Percentiles rank a stretch among this genome's conserved stretches.
Evolutionary conservation across 78 protist genomes (phyloP).

Genomic region (Pigoraptor vietnamica): DNA sequence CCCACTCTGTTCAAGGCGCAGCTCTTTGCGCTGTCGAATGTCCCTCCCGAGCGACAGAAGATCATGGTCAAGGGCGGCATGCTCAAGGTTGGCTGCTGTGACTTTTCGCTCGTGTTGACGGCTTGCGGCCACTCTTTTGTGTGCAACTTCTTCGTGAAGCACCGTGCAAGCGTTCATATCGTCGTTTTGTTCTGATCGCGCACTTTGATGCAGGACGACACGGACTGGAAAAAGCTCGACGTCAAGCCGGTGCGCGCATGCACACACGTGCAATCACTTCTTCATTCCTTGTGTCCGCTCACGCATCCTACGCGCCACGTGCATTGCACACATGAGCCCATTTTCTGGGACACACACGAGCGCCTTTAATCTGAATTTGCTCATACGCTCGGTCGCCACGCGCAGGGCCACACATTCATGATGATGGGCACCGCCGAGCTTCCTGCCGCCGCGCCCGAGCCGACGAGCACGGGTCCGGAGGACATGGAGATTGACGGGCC

Average conservation of each 20-base stretch:
- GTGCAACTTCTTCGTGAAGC: background rate
- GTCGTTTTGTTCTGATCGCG: no score
- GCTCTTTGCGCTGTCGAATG: conserved; percentile 63
- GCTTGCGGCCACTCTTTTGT: background rate
- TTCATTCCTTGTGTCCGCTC: no score
- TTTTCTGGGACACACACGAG: background rate
- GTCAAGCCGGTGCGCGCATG: conserved; percentile 6
- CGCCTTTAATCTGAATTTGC: background rate
- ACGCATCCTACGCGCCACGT: no score
- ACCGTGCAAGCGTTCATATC: background rate
- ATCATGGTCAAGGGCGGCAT: conserved; percentile 24
- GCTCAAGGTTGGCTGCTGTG: background rate
- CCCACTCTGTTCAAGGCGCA: conserved; percentile 54
- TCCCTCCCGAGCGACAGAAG: conserved; percentile 80
- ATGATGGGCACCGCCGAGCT: conserved; percentile 66
- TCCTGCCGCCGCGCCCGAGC: no score
- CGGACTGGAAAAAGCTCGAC: conserved; percentile 28
- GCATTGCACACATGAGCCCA: no score
- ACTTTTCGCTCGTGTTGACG: background rate
- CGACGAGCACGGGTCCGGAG: no score
- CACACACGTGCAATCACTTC: background rate
- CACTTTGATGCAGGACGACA: conserved; percentile 51
- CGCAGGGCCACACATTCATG: conserved; percentile 53
- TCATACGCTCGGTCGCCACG: no score
- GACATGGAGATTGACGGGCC: background rate